Percentiles rank a stretch among this genome's conserved stretches.
Conservation (phyloP, 768 basidiomycete species). For the Austroboletus festivus region DNA sequence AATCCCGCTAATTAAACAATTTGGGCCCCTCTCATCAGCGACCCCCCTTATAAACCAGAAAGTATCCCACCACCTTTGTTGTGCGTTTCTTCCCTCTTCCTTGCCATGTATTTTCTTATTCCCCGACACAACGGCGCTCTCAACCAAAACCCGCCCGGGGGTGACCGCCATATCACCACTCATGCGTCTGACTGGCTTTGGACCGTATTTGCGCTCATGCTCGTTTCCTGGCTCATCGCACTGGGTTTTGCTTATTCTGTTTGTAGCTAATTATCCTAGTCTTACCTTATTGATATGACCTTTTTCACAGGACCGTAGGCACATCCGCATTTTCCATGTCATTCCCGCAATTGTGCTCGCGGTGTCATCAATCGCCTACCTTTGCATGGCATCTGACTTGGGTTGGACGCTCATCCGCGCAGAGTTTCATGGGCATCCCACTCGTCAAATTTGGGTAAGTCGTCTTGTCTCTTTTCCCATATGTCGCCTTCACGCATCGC, state of each 20-base stretch:
- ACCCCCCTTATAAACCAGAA: no score
- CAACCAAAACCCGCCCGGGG: slow-evolving; percentile 34
- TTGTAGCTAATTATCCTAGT: not conserved
- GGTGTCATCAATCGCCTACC: slow-evolving; percentile 46
- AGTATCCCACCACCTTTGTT: no score
- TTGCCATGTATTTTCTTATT: slow-evolving; percentile 26
- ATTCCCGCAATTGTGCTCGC: slow-evolving; percentile 45
- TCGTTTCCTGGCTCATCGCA: slow-evolving; percentile 37
- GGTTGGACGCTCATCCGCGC: slow-evolving; percentile 44
- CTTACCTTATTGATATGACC: not conserved
- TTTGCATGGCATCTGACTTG: slow-evolving; percentile 55
- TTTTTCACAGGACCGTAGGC: slow-evolving; percentile 31
- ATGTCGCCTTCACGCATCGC: not conserved
- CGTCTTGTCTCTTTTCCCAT: no score
- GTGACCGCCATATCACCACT: slow-evolving; percentile 39
- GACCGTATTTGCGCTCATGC: slow-evolving; percentile 53
- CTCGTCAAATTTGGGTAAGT: slow-evolving; percentile 45
- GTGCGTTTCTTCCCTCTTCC: no score
- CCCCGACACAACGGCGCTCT: slow-evolving; percentile 31
- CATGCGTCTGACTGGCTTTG: slow-evolving; percentile 52
- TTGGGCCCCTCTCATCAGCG: no score
- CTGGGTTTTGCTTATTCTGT: slow-evolving; percentile 37
- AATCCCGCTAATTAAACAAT: no score
- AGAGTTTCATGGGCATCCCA: slow-evolving; percentile 29
- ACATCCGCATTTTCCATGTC: slow-evolving; percentile 49